These are phyloP conservation scores for Ilex asprella DNA, from an alignment of 257 asterid genomes.

Conservation along the genomic window DNA sequence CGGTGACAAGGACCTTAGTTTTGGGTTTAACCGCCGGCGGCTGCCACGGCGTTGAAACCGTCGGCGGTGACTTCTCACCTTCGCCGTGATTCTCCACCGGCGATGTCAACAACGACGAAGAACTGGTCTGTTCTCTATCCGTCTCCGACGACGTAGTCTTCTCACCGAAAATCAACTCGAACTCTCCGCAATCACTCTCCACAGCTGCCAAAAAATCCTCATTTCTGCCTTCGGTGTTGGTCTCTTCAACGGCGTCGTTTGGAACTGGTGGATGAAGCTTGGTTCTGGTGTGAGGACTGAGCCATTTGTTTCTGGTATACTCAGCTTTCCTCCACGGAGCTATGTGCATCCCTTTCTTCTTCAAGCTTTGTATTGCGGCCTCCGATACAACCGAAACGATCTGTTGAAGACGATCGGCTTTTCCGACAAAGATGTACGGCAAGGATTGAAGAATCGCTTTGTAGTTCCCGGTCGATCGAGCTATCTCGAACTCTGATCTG, in stretches of 20 bases:
- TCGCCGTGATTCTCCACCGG: conserved; percentile 24
- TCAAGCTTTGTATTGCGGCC: conserved; percentile 67
- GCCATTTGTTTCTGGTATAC: conserved; percentile 78
- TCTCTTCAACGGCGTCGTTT: conserved; percentile 15
- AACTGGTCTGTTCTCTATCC: neutral
- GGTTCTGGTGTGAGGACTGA: conserved; percentile 52
- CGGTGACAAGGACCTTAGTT: conserved; percentile 63
- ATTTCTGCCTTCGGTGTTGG: conserved; percentile 1
- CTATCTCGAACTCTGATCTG: conserved; percentile 88
- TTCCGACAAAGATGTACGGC: conserved; percentile 78
- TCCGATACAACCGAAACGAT: conserved; percentile 72
- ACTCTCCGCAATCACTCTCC: conserved; percentile 49
- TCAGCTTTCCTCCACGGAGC: conserved; percentile 95
- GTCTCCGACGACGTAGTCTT: conserved; percentile 6
- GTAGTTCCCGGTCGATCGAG: conserved; percentile 67
- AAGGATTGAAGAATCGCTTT: conserved; percentile 50
- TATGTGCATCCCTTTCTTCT: conserved; percentile 91
- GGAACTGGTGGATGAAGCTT: conserved; percentile 2
- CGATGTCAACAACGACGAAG: conserved; percentile 15
- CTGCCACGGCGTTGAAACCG: conserved; percentile 46
- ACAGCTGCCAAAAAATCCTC: conserved; percentile 2
- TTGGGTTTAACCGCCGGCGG: conserved; percentile 68
- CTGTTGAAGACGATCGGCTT: conserved; percentile 67
- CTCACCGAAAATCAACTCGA: conserved; percentile 67
- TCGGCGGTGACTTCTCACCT: conserved; percentile 19